phyloP scores from a whole-genome alignment of 2,329 filamentous ascomycete species.

The Claviceps pusilla region DNA sequence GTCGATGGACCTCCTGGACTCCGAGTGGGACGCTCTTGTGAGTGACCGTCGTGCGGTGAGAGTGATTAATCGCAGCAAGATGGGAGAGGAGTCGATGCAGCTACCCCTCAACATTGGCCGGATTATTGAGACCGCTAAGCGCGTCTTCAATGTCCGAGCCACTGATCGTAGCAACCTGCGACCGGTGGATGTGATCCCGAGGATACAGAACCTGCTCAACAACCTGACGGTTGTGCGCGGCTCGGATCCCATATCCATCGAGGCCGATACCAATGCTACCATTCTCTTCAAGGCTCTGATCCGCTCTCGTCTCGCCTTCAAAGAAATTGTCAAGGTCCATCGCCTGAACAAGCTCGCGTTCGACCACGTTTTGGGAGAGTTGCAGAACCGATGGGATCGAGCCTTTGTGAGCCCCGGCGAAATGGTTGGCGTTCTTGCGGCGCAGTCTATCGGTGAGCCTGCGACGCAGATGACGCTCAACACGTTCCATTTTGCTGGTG shows the following conservation, averaged over 20 bases:
- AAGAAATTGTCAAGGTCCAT: conserved; percentile 74
- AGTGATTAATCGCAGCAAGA: conserved; percentile 47
- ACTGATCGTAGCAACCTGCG: conserved; percentile 76
- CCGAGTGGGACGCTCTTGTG: conserved; percentile 68
- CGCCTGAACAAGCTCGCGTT: conserved; percentile 83
- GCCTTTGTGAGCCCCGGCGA: conserved; percentile 83
- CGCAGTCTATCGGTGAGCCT: conserved; percentile 96
- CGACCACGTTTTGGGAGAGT: conserved; percentile 77
- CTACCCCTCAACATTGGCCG: conserved; percentile 82
- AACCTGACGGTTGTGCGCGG: conserved; percentile 78
- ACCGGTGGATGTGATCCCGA: conserved; percentile 72
- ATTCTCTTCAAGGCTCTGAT: conserved; percentile 85
- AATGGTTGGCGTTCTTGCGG: conserved; percentile 95
- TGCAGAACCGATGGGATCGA: conserved; percentile 76
- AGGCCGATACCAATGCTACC: conserved; percentile 80
- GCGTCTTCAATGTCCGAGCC: conserved; percentile 80
- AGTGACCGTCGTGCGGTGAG: conserved; percentile 66
- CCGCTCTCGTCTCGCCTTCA: conserved; percentile 80
- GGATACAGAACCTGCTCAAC: conserved; percentile 59
- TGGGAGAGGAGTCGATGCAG: conserved; percentile 75
- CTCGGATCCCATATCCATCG: conserved; percentile 61
- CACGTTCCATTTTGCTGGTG: conserved; percentile 99
- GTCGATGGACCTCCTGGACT: conserved; percentile 72
- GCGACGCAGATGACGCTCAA: conserved; percentile 99
- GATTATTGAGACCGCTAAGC: conserved; percentile 80